These are phyloP conservation scores for Mycena rebaudengoi DNA, from an alignment of 768 basidiomycete species.

Conservation along the genomic window DNA sequence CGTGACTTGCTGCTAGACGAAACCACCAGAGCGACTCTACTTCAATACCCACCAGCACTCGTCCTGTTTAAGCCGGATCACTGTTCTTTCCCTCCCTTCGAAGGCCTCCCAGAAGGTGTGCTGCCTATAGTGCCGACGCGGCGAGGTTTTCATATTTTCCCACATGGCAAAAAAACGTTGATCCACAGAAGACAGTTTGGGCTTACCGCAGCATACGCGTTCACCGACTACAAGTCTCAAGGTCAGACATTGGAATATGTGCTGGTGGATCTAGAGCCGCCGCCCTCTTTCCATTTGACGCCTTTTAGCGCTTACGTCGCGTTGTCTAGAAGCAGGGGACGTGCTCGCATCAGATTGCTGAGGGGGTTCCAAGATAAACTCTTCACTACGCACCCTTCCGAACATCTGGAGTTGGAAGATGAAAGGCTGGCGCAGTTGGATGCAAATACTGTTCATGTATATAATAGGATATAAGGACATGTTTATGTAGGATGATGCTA, in stretches of 20 bases:
- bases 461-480: too few species aligned
- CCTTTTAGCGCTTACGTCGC: conserved; percentile 45
- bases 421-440: too few species aligned
- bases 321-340: conserved; percentile 41
- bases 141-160: conserved; percentile 1
- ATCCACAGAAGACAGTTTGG: conserved; percentile 38
- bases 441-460: too few species aligned
- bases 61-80: conserved; percentile 41
- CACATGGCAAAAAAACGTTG: not conserved
- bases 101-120: conserved; percentile 34
- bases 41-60: conserved; percentile 42
- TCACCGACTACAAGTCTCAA: conserved; percentile 51
- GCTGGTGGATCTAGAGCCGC: conserved; percentile 44
- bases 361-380: conserved; percentile 37
- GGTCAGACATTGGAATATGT: conserved; percentile 47
- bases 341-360: conserved; percentile 39
- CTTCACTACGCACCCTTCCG: conserved; percentile 33
- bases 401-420: conserved; percentile 31
- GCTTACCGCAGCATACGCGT: conserved; percentile 45
- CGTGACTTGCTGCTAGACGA: not conserved
- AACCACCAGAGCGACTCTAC: conserved; percentile 8
- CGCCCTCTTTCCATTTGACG: conserved; percentile 33
- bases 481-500: too few species aligned
- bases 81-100: conserved; percentile 26
- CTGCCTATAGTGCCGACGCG: conserved; percentile 33